Evolutionary conservation across 1,139 yeast genomes (phyloP), one percentile per base, ranked within the genome.

Genomic region (Pichia sp.): DNA sequence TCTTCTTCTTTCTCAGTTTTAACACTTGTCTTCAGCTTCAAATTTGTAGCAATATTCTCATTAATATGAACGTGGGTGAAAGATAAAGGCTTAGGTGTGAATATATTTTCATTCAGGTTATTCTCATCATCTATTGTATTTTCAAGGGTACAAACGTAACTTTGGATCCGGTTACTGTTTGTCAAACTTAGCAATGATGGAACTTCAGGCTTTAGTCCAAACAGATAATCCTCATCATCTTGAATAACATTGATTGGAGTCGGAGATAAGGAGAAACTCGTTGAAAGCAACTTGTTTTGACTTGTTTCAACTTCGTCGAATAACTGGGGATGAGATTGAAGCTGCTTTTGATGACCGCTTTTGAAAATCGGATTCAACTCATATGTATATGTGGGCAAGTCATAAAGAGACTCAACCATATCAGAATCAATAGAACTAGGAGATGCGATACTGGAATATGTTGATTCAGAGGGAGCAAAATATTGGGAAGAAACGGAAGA

Each of bases 131-230:
- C 38, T 4, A 6, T 26, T 5, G 34, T 13, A 36, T 43, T 44
- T 23, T 54, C 56, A 51, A 48, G 50, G 10, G 45, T 51, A 6
- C 48, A 54, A 31, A 51, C 47, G 42, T 49, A 54, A 31, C 34
- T 46, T 13, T 49, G 45, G 31, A 49, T 38, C 8, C n/a, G 6
- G 34, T 49, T 52, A 23, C 34, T 50, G 43, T 44, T 54, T 44
- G 48, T 4, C n/a, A 46, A 50, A 15, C 38, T 47, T 3, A 31
- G 15, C 16, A 46, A 36, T 32, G 47, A 26, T 32, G 54, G 50
- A 34, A 52, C 41, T n/a, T 45, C 44, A 41, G 50, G 49, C 30
- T 48, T 54, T 19, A 50, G 26, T n/a, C 51, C 51, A 46, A 47
- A 47, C n/a, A 45, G 30, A 16, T 50, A 38, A 15, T 48, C 50